Percentiles rank a stretch among this genome's conserved stretches.
These are phyloP conservation scores for Hypoxylon sp. DNA, from an alignment of 2,329 filamentous ascomycete genomes.

Conservation along the genomic window DNA sequence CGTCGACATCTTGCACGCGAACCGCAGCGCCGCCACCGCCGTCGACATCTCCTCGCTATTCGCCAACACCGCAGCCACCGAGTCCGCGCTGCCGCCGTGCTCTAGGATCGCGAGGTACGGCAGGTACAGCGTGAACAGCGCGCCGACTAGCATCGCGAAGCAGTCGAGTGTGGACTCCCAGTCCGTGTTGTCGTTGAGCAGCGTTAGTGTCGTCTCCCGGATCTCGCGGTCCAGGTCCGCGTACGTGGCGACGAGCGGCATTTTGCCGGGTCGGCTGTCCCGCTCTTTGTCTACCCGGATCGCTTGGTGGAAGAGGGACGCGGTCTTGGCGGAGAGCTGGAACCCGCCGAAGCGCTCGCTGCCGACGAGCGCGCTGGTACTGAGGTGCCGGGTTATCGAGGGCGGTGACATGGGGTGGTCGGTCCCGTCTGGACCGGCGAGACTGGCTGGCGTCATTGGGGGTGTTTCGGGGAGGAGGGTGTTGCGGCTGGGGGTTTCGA, in stretches of 20 bases:
- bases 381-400: conserved; percentile 33
- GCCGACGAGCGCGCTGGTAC: conserved; percentile 46
- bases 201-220: conserved; percentile 47
- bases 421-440: conserved; percentile 4
- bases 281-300: conserved; percentile 52
- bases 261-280: conserved; percentile 43
- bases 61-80: conserved; percentile 17
- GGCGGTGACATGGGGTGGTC: conserved; percentile 19
- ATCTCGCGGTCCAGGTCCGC: conserved; percentile 53
- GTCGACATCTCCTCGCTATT: conserved; percentile 46
- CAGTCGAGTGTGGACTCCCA: conserved; percentile 55
- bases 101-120: conserved; percentile 54
- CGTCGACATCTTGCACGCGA: conserved; percentile 55
- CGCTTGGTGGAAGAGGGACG: conserved; percentile 53
- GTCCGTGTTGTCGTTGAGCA: conserved; percentile 50
- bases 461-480: conserved; percentile 53
- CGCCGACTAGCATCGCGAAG: conserved; percentile 55
- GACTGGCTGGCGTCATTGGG: conserved; percentile 35
- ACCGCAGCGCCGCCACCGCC: conserved; percentile 53
- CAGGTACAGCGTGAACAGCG: conserved; percentile 54
- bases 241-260: conserved; percentile 50
- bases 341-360: conserved; percentile 48
- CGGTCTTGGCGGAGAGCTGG: conserved; percentile 54
- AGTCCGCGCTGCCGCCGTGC: conserved; percentile 1
- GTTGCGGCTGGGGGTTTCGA: conserved; percentile 51